Conservation (phyloP, 1,139 yeast genomes). For the Hansenula anomala region DNA sequence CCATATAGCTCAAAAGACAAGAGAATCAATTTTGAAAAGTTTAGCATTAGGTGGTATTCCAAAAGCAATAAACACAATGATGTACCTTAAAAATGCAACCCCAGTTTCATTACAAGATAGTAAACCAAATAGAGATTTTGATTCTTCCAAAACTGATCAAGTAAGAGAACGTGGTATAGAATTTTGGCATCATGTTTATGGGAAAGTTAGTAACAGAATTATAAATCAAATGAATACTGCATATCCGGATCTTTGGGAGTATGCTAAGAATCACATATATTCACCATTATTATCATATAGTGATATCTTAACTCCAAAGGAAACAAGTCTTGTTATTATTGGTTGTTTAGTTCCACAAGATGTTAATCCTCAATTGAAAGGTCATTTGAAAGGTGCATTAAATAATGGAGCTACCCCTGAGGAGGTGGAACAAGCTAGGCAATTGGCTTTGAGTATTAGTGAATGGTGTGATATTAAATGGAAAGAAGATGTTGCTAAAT, state of each 20-base stretch:
- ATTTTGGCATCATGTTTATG: constrained; percentile 76
- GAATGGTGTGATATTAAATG: constrained; percentile 75
- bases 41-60: constrained; percentile 83
- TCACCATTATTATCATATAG: constrained; percentile 71
- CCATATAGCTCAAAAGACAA: constrained; percentile 48
- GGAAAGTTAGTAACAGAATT: constrained; percentile 67
- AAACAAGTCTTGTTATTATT: constrained; percentile 73
- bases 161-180: constrained; percentile 44
- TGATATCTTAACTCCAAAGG: constrained; percentile 57
- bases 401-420: constrained; percentile 71
- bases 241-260: constrained; percentile 82
- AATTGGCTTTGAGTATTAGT: constrained; percentile 60
- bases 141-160: constrained; percentile 18
- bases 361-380: constrained; percentile 91
- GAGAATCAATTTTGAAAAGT: constrained; percentile 76
- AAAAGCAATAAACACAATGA: constrained; percentile 74
- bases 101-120: constrained; percentile 43
- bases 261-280: constrained; percentile 69
- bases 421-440: constrained; percentile 57
- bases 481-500: constrained; percentile 31
- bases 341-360: constrained; percentile 87
- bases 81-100: constrained; percentile 58
- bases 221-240: constrained; percentile 63
- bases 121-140: constrained; percentile 20
- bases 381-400: constrained; percentile 81